Base-by-base conservation (phyloP, 768 basidiomycete species). In the Hypholoma sublateritium region DNA sequence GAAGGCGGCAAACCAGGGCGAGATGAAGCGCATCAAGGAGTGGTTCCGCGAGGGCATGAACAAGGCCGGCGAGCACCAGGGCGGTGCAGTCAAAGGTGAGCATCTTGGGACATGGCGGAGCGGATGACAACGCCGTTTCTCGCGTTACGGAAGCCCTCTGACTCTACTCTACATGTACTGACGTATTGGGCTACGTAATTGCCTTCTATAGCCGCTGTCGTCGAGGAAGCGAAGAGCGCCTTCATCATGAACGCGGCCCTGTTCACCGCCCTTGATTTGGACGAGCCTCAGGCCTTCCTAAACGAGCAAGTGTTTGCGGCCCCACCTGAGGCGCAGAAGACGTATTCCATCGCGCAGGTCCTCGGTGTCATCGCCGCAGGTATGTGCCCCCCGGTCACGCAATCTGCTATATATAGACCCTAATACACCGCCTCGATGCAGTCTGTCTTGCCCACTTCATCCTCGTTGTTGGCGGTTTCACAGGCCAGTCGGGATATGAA, bases 11-110 rank as follows among this genome's bases (percentile, higher is more conserved):
- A 75, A 69, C 3, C 74, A 78, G 55, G 82, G 83, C 2, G 86
- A 88, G 61, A 80, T 92, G 76, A 84, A 80, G 70, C 81, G 82
- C 61, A 85, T 90, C 69, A 91, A 91, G 72, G 80, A 86, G 21
- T 89, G 86, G 86, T 86, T 81, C 67, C 77, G 82, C 47, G 77
- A 70, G 21, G 82, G 82, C 1, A 77, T 85, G 75, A 79, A 83
- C 58, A 70, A 68, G 47, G 82, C 78, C 17, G 82, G 76, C 13
- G 77, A 77, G 12, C 72, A 71, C 48, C 64, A 75, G 34, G 21
- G 36, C 13, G 57, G 64, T 24, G 65, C 70, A 14, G 69, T 74
- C 22, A 84, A 83, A 73, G 72, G 82, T 80, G 55, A 17, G 21
- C 36, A 14, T 17, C 14, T 41, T 4, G 35, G 13, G 8, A 21